Base-by-base conservation (phyloP, 352 stramenopile genomes). In the Thraustotheca clavata region DNA sequence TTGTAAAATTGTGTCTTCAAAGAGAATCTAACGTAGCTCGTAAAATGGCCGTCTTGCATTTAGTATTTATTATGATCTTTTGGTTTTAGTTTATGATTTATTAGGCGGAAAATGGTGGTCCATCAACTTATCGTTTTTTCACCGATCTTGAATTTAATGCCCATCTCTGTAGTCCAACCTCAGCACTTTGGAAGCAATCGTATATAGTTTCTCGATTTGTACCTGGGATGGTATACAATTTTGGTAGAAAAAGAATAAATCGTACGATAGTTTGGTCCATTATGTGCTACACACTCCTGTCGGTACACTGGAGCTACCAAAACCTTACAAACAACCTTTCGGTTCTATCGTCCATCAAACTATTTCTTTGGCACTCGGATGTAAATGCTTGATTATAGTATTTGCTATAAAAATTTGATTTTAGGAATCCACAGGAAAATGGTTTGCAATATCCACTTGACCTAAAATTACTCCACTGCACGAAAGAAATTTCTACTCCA, bases 71-170 rank as follows among this genome's bases (percentile, higher is more conserved):
- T 26, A 2, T 18, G 47, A 18, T 61, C 22, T 14, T 4, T 40
- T 27, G 6, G n/a, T 4, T 5, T 49, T n/a, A 39, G 31, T 36
- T 27, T 26, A 22, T 14, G 0, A 2, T 11, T 24, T 12, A 4
- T 22, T 26, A 3, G 31, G 9, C 39, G 39, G 14, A 43, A 14
- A 20, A 24, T 8, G 0, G 46, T 18, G 22, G 26, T 32, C 31
- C n/a, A 7, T 22, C 29, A 7, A 32, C 32, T 14, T 62, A 50
- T 29, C 16, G 35, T 2, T 6, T 65, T 16, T 32, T 65, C 12
- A 20, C n/a, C 9, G 57, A 65, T 46, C 20, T 65, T 12, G 35
- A 65, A 20, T 65, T 65, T 32, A 65, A 65, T 46, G 47, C 57
- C 29, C n/a, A 27, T 18, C 20, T 54, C 41, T 65, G 57, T 46